Conservation (phyloP, 2,329 filamentous ascomycete species). For the Fusarium sacchari region DNA sequence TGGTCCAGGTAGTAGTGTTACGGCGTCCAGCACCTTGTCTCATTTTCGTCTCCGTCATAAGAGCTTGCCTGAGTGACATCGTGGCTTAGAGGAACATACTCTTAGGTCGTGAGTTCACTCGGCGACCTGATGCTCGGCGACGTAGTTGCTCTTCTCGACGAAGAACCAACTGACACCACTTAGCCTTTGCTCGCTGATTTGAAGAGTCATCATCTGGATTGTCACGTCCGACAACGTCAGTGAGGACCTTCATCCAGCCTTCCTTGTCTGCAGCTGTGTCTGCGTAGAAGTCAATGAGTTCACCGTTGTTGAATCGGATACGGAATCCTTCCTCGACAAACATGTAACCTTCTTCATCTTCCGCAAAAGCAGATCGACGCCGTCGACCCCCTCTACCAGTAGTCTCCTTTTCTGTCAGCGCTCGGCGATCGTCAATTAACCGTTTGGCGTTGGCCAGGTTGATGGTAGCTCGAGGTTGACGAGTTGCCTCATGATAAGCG, state of each 20-base stretch:
- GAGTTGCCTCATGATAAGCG: slow-evolving; percentile 94
- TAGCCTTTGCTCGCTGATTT: slow-evolving; percentile 59
- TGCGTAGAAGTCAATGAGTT: slow-evolving; percentile 98
- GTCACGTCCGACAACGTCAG: slow-evolving; percentile 72
- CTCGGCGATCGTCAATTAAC: slow-evolving; percentile 89
- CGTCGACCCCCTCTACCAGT: slow-evolving; percentile 80
- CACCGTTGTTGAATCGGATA: slow-evolving; percentile 97
- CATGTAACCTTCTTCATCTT: slow-evolving; percentile 99
- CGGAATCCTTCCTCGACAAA: slow-evolving; percentile 99
- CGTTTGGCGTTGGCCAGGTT: slow-evolving; percentile 93
- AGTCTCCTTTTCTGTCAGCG: slow-evolving; percentile 85
- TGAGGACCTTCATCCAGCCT: slow-evolving; percentile 90
- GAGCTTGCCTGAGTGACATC: slow-evolving; percentile 6
- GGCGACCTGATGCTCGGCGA: slow-evolving; percentile 61
- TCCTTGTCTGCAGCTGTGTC: slow-evolving; percentile 90
- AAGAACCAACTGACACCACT: slow-evolving; percentile 75
- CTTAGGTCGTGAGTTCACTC: slow-evolving; percentile 67
- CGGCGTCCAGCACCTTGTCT: slow-evolving; percentile 40
- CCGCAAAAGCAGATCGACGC: slow-evolving; percentile 93
- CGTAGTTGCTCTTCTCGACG: slow-evolving; percentile 70
- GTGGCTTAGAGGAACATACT: slow-evolving; percentile 61
- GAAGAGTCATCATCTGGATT: slow-evolving; percentile 58
- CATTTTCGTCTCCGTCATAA: slow-evolving; percentile 27
- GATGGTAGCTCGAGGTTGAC: slow-evolving; percentile 95
- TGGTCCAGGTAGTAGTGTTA: slow-evolving; percentile 41